These are phyloP conservation scores for Pestalotiopsis sp. DNA, from an alignment of 2,329 filamentous ascomycete genomes.

Conservation along the genomic window DNA sequence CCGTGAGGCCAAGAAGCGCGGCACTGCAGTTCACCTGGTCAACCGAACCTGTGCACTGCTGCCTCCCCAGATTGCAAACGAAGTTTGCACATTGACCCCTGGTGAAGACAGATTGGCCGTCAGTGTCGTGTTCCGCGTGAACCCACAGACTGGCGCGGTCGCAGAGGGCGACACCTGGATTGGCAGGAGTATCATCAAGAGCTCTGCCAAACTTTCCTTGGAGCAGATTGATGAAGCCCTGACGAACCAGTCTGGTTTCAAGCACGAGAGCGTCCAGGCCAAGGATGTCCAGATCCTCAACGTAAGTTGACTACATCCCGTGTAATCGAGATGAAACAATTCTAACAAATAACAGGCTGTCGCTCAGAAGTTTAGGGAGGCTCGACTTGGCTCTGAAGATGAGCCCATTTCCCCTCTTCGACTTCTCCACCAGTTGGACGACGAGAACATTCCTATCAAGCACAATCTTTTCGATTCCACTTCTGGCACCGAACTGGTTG, in stretches of 20 bases:
- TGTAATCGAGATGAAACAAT: neutral
- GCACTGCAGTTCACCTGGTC: constrained; percentile 92
- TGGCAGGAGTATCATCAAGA: constrained; percentile 92
- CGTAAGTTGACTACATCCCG: constrained; percentile 44
- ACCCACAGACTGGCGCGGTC: constrained; percentile 76
- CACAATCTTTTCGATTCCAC: constrained; percentile 95
- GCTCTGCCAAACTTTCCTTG: constrained; percentile 81
- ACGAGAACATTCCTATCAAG: constrained; percentile 97
- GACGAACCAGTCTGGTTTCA: constrained; percentile 61
- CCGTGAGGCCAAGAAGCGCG: constrained; percentile 96
- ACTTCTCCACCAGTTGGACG: constrained; percentile 89
- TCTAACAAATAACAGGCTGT: constrained; percentile 57
- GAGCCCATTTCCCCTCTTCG: constrained; percentile 83
- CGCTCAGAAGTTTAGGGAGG: constrained; percentile 87
- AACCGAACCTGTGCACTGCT: constrained; percentile 88
- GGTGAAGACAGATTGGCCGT: constrained; percentile 89
- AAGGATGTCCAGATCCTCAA: constrained; percentile 83
- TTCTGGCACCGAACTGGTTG: constrained; percentile 86
- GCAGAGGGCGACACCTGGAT: constrained; percentile 90
- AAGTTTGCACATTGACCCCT: constrained; percentile 85
- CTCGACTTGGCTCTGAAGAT: constrained; percentile 78
- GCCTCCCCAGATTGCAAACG: constrained; percentile 80
- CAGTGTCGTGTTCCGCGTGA: constrained; percentile 90
- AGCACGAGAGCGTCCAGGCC: constrained; percentile 66
- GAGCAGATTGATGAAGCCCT: constrained; percentile 85